phyloP scores from a whole-genome alignment of 371 early-diverging fungal species.

The Mortierella sp. region DNA sequence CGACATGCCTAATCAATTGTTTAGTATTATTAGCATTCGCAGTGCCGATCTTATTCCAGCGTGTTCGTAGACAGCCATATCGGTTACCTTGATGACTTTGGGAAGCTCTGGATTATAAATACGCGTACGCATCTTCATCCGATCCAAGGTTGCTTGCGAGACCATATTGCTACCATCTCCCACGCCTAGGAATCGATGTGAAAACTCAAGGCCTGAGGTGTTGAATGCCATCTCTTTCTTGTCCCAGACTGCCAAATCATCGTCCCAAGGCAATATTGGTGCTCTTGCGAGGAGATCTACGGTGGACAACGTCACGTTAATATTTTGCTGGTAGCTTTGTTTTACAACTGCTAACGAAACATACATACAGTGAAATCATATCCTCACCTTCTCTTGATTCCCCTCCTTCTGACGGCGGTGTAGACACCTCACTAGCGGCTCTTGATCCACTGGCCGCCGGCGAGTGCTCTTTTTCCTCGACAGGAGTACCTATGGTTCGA shows the following conservation, averaged over 20 bases:
- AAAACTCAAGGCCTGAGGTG: slow-evolving; percentile 70
- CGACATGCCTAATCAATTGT: slow-evolving; percentile 62
- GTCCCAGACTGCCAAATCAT: slow-evolving; percentile 80
- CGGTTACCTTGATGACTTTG: slow-evolving; percentile 56
- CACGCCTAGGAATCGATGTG: slow-evolving; percentile 74
- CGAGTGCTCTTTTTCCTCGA: neutral
- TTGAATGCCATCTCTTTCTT: slow-evolving; percentile 69
- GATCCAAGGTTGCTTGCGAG: slow-evolving; percentile 62
- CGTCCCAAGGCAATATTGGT: slow-evolving; percentile 76
- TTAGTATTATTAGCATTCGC: too few relatives aligned
- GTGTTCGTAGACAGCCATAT: too few relatives aligned
- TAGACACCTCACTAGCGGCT: neutral
- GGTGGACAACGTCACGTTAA: neutral
- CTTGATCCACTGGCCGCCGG: neutral
- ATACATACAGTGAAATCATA: neutral
- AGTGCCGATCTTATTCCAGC: too few relatives aligned
- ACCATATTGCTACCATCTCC: slow-evolving; percentile 72
- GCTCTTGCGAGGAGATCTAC: slow-evolving; percentile 57
- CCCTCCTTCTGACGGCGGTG: slow-evolving; percentile 9
- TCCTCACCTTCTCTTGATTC: slow-evolving; percentile 34
- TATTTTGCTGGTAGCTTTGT: neutral
- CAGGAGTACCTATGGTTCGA: neutral
- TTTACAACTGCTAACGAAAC: neutral
- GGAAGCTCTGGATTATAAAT: slow-evolving; percentile 60
- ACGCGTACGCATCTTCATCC: slow-evolving; percentile 63